Conservation (phyloP, 192 early-diverging fungal genomes). For the Dispira simplex region DNA sequence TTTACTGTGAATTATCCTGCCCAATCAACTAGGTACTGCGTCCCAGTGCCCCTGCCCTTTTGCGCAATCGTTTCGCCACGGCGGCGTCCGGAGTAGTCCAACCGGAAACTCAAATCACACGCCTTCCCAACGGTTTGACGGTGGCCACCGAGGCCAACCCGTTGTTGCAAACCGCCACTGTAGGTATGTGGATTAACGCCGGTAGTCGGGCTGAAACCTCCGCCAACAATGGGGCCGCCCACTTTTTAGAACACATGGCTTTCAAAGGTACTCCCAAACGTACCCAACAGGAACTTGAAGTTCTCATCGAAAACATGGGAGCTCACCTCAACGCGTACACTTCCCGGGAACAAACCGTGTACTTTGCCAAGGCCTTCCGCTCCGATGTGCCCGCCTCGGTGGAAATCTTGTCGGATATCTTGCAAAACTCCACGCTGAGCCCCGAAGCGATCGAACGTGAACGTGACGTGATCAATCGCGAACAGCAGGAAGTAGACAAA, state of each 20-base stretch:
- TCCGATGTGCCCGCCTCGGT: conserved; percentile 77
- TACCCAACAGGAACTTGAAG: conserved; percentile 80
- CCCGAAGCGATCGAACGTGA: conserved; percentile 84
- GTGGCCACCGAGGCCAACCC: conserved; percentile 74
- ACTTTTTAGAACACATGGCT: conserved; percentile 98
- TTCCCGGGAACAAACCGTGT: conserved; percentile 96
- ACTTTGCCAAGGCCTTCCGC: conserved; percentile 90
- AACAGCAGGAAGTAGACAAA: conserved; percentile 87
- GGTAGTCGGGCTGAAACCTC: conserved; percentile 69
- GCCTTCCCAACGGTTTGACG: conserved; percentile 65
- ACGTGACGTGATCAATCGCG: conserved; percentile 92
- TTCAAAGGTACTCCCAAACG: conserved; percentile 93
- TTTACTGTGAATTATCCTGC: no score
- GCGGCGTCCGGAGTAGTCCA: conserved; percentile 18
- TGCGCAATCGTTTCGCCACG: conserved; percentile 21
- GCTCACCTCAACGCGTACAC: conserved; percentile 98
- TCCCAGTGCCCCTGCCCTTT: conserved; percentile 30
- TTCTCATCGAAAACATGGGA: conserved; percentile 96
- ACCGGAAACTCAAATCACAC: conserved; percentile 45
- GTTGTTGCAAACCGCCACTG: conserved; percentile 66
- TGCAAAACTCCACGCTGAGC: conserved; percentile 78
- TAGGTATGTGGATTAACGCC: conserved; percentile 83
- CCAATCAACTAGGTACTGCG: neutral
- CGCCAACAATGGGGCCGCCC: conserved; percentile 87
- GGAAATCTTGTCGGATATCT: conserved; percentile 88